Conservation (phyloP, 306 rosid genomes). For the Quercus parvula region DNA sequence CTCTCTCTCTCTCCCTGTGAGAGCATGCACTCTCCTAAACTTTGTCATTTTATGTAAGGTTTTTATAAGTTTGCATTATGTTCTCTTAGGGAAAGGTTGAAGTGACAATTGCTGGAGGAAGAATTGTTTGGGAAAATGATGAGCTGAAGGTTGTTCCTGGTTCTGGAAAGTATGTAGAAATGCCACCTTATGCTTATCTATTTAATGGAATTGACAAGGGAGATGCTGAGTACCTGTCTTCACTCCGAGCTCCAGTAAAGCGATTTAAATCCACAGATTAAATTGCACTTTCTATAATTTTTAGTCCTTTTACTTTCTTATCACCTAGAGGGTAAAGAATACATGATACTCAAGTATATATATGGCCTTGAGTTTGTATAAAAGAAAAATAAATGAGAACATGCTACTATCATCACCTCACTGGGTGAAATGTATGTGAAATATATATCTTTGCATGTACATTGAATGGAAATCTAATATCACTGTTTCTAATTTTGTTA, state of each 20-base stretch:
- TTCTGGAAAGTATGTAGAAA: conserved; percentile 68
- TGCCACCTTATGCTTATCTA: conserved; percentile 62
- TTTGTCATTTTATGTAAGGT: neutral
- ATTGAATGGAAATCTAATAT: neutral
- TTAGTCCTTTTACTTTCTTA: neutral
- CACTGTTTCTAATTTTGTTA: neutral
- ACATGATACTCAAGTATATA: neutral
- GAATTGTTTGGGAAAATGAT: conserved; percentile 86
- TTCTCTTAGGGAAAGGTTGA: conserved; percentile 79
- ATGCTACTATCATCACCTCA: neutral
- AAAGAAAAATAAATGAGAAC: neutral
- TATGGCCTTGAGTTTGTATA: neutral
- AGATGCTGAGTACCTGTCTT: conserved; percentile 62
- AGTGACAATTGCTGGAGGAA: conserved; percentile 89
- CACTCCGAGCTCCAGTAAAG: conserved; percentile 67
- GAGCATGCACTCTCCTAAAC: neutral
- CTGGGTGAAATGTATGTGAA: neutral
- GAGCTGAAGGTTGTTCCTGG: conserved; percentile 75
- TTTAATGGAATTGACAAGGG: conserved; percentile 64
- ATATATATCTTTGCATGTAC: neutral
- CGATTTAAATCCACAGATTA: conserved; percentile 40
- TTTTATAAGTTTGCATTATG: neutral
- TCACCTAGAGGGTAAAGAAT: neutral
- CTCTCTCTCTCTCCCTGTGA: too few relatives aligned
- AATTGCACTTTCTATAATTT: conserved; percentile 1